Percentiles rank a stretch among this genome's conserved stretches.
These are phyloP conservation scores for Monilinia fructicola DNA, from an alignment of 2,329 filamentous ascomycete genomes.

Conservation along the genomic window DNA sequence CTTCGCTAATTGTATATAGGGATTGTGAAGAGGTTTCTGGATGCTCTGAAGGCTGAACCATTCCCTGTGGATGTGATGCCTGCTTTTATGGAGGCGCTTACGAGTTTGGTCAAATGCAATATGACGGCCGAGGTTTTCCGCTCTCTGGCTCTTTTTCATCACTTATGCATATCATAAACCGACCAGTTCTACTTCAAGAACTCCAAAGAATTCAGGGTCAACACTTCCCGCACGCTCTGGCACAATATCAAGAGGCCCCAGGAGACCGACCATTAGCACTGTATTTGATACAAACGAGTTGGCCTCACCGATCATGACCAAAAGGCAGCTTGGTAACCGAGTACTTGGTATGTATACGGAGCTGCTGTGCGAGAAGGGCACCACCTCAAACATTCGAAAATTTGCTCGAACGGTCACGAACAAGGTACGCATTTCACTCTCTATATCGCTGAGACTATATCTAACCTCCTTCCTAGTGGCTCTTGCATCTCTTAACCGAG, in stretches of 20 bases:
- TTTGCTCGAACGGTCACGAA: conserved; percentile 95
- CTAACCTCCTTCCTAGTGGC: conserved; percentile 62
- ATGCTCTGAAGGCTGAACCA: conserved; percentile 83
- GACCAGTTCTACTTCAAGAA: conserved; percentile 50
- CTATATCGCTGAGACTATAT: conserved; percentile 27
- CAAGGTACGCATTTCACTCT: conserved; percentile 59
- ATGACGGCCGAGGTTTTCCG: conserved; percentile 82
- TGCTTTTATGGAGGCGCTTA: conserved; percentile 76
- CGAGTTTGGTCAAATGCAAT: conserved; percentile 74
- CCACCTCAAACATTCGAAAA: conserved; percentile 69
- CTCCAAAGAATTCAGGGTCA: conserved; percentile 49
- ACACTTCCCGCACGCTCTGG: conserved; percentile 46
- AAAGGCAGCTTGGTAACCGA: conserved; percentile 69
- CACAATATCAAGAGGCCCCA: conserved; percentile 33
- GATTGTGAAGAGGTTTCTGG: conserved; percentile 84
- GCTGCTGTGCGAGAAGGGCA: conserved; percentile 73
- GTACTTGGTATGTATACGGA: conserved; percentile 76
- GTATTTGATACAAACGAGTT: conserved; percentile 39
- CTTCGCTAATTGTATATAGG: conserved; percentile 50
- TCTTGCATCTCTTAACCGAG: conserved; percentile 86
- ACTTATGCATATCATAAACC: conserved; percentile 81
- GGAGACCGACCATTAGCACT: conserved; percentile 36
- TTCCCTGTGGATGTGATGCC: conserved; percentile 70
- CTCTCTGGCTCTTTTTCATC: conserved; percentile 81
- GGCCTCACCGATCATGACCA: conserved; percentile 50